Evolutionary conservation across 768 basidiomycete species (phyloP).

Genomic region (Russula virescens): DNA sequence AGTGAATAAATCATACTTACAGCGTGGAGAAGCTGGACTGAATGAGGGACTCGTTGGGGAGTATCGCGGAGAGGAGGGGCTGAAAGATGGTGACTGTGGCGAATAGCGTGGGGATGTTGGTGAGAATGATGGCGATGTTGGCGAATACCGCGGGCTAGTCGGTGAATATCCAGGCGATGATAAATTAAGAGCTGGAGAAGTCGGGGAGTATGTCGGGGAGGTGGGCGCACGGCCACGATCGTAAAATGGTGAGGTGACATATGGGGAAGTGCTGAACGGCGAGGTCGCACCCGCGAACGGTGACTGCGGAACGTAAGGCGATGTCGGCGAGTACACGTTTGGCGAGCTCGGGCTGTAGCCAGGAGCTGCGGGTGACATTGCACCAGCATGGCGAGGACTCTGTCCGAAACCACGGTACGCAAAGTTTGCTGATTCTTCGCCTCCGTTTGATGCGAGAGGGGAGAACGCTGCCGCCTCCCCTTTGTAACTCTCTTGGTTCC

Average conservation of each 20-base stretch:
- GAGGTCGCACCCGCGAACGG: constrained; percentile 80
- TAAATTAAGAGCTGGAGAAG: constrained; percentile 74
- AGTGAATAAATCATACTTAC: constrained; percentile 41
- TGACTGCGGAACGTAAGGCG: constrained; percentile 83
- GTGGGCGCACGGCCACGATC: constrained; percentile 57
- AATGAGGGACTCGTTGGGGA: constrained; percentile 87
- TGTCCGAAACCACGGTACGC: constrained; percentile 73
- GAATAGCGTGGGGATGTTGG: constrained; percentile 89
- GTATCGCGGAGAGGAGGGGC: constrained; percentile 83
- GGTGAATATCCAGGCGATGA: constrained; percentile 69
- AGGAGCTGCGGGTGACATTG: constrained; percentile 83
- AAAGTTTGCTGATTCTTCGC: constrained; percentile 77
- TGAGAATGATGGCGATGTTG: constrained; percentile 79
- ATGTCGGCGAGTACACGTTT: constrained; percentile 82
- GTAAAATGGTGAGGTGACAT: constrained; percentile 82
- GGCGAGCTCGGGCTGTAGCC: constrained; percentile 92
- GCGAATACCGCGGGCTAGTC: constrained; percentile 79
- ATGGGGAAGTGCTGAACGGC: constrained; percentile 75
- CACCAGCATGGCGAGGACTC: constrained; percentile 77
- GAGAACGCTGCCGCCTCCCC: constrained; percentile 91
- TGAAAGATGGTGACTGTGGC: constrained; percentile 89
- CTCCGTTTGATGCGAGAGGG: constrained; percentile 79
- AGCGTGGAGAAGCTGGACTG: constrained; percentile 83
- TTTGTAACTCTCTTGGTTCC: constrained; percentile 68
- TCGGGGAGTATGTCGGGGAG: constrained; percentile 84